These are phyloP conservation scores for Plasmopara viticola DNA, from an alignment of 352 stramenopile species.

Conservation along the genomic window DNA sequence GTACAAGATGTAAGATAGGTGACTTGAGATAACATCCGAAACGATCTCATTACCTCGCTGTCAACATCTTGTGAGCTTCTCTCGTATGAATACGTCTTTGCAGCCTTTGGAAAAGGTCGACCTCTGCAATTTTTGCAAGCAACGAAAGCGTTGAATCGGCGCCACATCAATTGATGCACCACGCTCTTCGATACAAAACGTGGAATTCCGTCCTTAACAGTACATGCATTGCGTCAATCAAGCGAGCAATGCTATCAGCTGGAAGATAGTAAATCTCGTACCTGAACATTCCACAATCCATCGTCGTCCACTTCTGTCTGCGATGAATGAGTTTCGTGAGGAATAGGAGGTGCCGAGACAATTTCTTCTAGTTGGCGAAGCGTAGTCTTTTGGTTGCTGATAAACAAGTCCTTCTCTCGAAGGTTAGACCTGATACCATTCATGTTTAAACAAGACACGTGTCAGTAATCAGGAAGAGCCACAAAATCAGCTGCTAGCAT, in stretches of 20 bases:
- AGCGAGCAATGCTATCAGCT: too few relatives aligned
- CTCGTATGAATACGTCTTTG: conserved; percentile 17
- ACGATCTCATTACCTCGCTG: conserved; percentile 14
- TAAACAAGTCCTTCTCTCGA: conserved; percentile 45
- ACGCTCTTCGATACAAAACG: conserved; percentile 49
- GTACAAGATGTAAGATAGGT: background rate
- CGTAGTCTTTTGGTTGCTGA: conserved; percentile 34
- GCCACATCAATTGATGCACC: conserved; percentile 46
- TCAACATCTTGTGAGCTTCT: conserved; percentile 6
- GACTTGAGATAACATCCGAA: background rate
- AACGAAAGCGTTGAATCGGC: conserved; percentile 65
- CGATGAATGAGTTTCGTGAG: conserved; percentile 19
- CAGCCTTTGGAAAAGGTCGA: conserved; percentile 28
- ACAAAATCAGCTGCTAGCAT: background rate
- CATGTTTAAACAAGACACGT: background rate
- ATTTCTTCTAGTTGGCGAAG: conserved; percentile 43
- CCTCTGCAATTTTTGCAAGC: conserved; percentile 64
- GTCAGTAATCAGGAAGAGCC: too few relatives aligned
- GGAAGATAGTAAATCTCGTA: conserved; percentile 1
- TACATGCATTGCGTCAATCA: background rate
- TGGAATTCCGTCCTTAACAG: conserved; percentile 46
- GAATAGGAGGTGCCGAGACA: conserved; percentile 7
- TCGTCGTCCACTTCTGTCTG: conserved; percentile 70
- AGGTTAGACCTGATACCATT: conserved; percentile 21
- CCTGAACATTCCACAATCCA: conserved; percentile 62